Percentiles rank a stretch among this genome's conserved stretches.
phyloP scores from a whole-genome alignment of 140 eudicot species.

The Anethum foeniculum region DNA sequence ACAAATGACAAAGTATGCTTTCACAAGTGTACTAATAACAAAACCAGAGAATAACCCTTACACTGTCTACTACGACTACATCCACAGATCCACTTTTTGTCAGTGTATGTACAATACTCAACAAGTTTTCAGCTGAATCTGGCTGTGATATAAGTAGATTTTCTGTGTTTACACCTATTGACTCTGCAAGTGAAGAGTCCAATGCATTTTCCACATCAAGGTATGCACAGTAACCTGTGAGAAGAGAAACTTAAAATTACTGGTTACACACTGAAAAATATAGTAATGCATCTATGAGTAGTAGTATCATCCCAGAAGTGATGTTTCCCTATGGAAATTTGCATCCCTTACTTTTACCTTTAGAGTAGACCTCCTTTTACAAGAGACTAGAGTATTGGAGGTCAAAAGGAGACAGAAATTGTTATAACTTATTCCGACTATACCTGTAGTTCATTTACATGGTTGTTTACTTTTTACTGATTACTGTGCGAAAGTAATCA shows the following conservation, averaged over 20 bases:
- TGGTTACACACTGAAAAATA: not conserved
- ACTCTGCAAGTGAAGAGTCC: slow-evolving; percentile 65
- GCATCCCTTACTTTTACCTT: not conserved
- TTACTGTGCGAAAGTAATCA: not conserved
- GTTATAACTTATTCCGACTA: not conserved
- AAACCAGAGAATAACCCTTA: slow-evolving; percentile 28
- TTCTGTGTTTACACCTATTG: slow-evolving; percentile 67
- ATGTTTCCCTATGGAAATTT: not conserved
- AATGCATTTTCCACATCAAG: slow-evolving; percentile 91
- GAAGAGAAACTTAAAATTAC: slow-evolving; percentile 17
- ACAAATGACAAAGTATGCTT: not conserved
- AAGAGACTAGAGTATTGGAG: not conserved
- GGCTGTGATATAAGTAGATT: slow-evolving; percentile 87
- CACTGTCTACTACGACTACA: slow-evolving; percentile 94
- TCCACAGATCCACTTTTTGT: slow-evolving; percentile 87
- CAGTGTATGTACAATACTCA: slow-evolving; percentile 80
- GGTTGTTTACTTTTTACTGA: not conserved
- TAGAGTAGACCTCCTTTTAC: not conserved
- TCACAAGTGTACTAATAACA: not conserved
- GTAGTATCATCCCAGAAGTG: not conserved
- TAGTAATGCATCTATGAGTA: not conserved
- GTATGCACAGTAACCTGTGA: slow-evolving; percentile 88
- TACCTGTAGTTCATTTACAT: not conserved
- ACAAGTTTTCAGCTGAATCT: slow-evolving; percentile 89
- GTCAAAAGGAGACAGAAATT: not conserved